Base-by-base conservation (phyloP, 2,329 filamentous ascomycete genomes). In the Botryotinia globosa region DNA sequence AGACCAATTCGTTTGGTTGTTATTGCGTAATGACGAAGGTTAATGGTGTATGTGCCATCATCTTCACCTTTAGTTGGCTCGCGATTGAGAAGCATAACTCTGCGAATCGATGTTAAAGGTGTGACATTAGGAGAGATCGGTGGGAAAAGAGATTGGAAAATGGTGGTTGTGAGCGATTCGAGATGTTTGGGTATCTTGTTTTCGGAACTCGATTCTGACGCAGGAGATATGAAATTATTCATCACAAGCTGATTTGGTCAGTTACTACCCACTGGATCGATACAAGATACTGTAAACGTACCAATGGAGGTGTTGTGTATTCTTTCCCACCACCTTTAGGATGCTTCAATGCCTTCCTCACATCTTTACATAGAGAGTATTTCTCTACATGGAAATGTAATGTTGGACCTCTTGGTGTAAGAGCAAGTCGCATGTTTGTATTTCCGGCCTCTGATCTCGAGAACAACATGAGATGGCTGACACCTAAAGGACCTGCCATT, bases 141-240 rank as follows among this genome's bases (percentile, higher is more conserved):
- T 6, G 96, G 95, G 80, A 99, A 98, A 51, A 99, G 88, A 12
- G 94, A 97, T 82, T 98, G 95, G 83, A 98, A 99, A 79, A 98
- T 90, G 63, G 94, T 97, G 3, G 94, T 98, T 4, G 94, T 91
- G 45, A 99, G 90, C 37, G 92, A 91, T 83, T 99, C 96, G 79
- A 99, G 92, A 78, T 98, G 94, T 80, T 94, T 97, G 8, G 95
- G 94, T n/a, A 97, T 90, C 74, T 91, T 89, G 34, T 89, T 88
- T 73, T 86, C 87, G 44, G 88, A 83, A 73, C 90, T 87, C 62
- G 87, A 81, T 72, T 83, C 81, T 67, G 83, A 82, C 75, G 86
- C 85, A 42, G 91, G 87, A 5, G 90, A 91, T 56, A 89, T 88
- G 82, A 99, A 97, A 82, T 97, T 98, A 84, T 99, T 99, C 96